These are phyloP conservation scores for Dysphania ambrosioides DNA, from an alignment of 148 eudicot genomes.

Conservation along the genomic window DNA sequence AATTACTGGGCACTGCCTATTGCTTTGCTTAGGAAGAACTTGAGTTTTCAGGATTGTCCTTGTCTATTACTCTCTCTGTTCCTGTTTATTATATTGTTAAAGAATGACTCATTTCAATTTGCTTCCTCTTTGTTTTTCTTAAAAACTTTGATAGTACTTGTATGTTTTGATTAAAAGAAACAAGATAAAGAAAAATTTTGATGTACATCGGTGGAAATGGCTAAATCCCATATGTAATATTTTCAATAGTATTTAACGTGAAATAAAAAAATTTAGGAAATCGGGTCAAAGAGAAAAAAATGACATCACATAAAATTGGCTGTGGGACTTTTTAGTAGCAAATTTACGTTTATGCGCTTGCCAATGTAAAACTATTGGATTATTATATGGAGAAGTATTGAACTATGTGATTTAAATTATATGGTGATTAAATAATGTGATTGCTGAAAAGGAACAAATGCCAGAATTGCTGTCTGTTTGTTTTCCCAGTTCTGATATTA, in stretches of 20 bases:
- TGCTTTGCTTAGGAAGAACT: slow-evolving; percentile 30
- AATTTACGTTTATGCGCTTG: too few species aligned
- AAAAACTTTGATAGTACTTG: too few species aligned
- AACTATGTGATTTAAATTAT: too few species aligned
- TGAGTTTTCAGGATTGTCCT: slow-evolving; percentile 23
- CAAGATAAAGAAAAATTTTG: too few species aligned
- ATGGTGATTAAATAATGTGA: slow-evolving; percentile 2
- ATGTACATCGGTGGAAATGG: too few species aligned
- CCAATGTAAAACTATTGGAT: too few species aligned
- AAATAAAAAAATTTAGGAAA: background rate
- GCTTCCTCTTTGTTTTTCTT: too few species aligned
- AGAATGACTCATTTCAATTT: too few species aligned
- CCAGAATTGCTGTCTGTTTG: slow-evolving; percentile 26
- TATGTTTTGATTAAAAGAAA: too few species aligned
- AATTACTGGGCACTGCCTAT: slow-evolving; percentile 23
- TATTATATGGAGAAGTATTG: background rate
- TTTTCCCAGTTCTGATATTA: slow-evolving; percentile 24
- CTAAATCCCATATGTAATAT: background rate
- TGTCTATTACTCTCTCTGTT: background rate
- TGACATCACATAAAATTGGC: background rate
- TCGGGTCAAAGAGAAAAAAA: background rate
- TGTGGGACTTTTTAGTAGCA: background rate
- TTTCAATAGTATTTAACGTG: too few species aligned
- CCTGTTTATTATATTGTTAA: too few species aligned
- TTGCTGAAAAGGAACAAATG: slow-evolving; percentile 33